Percentiles rank a stretch among this genome's conserved stretches.
phyloP scores from a whole-genome alignment of 345 rosid species.

The Dimocarpus longan region DNA sequence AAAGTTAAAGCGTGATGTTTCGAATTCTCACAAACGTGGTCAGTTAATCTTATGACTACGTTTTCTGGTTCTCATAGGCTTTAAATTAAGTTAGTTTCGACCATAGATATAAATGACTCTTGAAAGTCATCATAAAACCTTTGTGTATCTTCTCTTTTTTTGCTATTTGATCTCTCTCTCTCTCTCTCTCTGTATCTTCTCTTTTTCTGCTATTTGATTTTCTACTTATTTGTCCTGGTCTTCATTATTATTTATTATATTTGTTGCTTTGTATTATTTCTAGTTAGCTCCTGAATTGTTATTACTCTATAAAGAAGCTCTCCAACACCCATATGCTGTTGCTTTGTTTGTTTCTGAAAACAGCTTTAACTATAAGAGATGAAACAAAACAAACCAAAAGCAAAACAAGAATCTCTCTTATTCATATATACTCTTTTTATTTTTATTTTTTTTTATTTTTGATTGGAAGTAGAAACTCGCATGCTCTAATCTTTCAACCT shows the following conservation, averaged over 20 bases:
- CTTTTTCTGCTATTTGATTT: neutral
- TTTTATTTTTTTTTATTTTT: neutral
- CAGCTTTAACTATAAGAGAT: neutral
- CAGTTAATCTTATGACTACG: neutral
- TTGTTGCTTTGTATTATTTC: too few relatives aligned
- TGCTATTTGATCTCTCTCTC: too few relatives aligned
- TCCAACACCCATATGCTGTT: constrained; percentile 39
- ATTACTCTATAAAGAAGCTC: constrained; percentile 16
- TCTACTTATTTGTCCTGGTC: constrained; percentile 15
- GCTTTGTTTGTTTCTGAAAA: constrained; percentile 31
- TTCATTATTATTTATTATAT: neutral
- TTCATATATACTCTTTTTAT: too few relatives aligned
- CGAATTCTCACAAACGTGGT: neutral
- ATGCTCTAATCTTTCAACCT: constrained; percentile 3
- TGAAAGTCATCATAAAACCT: too few relatives aligned
- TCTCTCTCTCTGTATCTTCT: neutral
- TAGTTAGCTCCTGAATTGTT: too few relatives aligned
- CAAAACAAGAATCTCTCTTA: too few relatives aligned
- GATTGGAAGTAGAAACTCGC: constrained; percentile 6
- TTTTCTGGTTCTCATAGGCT: neutral
- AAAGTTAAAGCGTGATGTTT: neutral
- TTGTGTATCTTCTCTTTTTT: too few relatives aligned
- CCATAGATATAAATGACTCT: too few relatives aligned
- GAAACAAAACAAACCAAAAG: too few relatives aligned
- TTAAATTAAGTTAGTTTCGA: neutral